Conservation (phyloP, 257 asterid genomes). For the Nyctanthes arbortristis region DNA sequence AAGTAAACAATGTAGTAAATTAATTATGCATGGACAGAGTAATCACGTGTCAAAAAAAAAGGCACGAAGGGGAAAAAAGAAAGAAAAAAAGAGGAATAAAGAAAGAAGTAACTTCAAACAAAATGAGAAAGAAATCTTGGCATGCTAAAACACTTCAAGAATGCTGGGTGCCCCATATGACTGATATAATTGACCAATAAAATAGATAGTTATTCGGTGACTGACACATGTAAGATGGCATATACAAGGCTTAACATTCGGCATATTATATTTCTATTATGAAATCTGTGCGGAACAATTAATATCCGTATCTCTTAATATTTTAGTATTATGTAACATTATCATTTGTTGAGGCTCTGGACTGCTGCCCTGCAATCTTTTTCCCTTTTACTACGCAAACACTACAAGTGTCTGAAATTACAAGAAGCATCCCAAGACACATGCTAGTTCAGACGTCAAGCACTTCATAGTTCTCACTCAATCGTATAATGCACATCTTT, state of each 20-base stretch:
- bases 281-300: background rate
- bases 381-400: background rate
- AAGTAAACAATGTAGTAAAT: background rate
- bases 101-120: background rate
- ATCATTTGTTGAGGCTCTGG: background rate
- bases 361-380: background rate
- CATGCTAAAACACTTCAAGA: background rate
- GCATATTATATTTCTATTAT: background rate
- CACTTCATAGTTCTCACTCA: background rate
- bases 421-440: background rate
- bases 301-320: background rate
- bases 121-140: background rate
- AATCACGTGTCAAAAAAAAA: too few relatives aligned
- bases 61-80: too few relatives aligned
- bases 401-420: background rate
- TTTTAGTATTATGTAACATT: background rate
- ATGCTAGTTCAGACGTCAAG: background rate
- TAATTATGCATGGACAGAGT: background rate
- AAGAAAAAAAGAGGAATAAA: too few relatives aligned
- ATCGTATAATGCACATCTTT: background rate
- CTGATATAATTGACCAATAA: background rate
- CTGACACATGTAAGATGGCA: conserved; percentile 5
- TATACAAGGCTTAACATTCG: background rate
- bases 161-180: conserved; percentile 1
- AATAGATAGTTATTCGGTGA: background rate